phyloP scores from a whole-genome alignment of 768 basidiomycete genomes.

The Pleurotus salmoneostramineus region DNA sequence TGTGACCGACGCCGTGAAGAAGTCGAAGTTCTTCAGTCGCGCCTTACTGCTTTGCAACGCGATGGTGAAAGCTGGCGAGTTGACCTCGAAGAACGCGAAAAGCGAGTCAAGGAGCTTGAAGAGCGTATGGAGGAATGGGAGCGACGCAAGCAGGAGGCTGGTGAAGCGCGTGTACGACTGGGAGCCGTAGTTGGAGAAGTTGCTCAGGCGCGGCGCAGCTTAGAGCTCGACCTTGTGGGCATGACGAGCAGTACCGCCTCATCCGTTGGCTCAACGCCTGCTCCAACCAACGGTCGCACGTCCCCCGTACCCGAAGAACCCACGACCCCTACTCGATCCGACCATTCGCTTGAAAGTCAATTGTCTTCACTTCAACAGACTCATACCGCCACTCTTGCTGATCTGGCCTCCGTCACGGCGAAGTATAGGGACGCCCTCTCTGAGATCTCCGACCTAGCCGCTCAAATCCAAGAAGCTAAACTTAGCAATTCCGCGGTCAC shows the following conservation, averaged over 20 bases:
- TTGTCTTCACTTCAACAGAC: constrained; percentile 75
- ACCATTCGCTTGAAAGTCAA: constrained; percentile 52
- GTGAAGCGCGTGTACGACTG: constrained; percentile 62
- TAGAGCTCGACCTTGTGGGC: constrained; percentile 46
- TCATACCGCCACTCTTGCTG: constrained; percentile 74
- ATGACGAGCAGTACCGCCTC: constrained; percentile 18
- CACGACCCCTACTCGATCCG: constrained; percentile 23
- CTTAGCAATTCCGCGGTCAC: constrained; percentile 46
- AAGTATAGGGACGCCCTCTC: constrained; percentile 89
- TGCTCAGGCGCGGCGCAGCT: constrained; percentile 60
- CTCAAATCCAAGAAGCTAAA: constrained; percentile 87
- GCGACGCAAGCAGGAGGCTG: constrained; percentile 62
- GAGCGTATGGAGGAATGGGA: constrained; percentile 77
- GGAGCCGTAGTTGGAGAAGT: constrained; percentile 68
- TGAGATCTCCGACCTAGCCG: constrained; percentile 89
- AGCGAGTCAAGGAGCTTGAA: constrained; percentile 72
- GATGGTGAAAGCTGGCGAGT: constrained; percentile 81
- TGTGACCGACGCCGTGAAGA: constrained; percentile 71
- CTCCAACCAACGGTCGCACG: constrained; percentile 16
- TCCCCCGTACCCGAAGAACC: constrained; percentile 22
- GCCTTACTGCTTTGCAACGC: constrained; percentile 62
- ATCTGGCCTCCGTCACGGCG: constrained; percentile 69
- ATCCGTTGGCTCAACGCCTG: constrained; percentile 14
- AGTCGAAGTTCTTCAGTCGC: constrained; percentile 64
- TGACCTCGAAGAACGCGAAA: constrained; percentile 83